A percentile compares a stretch with the other conserved stretches of the same genome.
Evolutionary conservation across 2,329 filamentous ascomycete genomes (phyloP).

Genomic region (Xylariaceae sp.): DNA sequence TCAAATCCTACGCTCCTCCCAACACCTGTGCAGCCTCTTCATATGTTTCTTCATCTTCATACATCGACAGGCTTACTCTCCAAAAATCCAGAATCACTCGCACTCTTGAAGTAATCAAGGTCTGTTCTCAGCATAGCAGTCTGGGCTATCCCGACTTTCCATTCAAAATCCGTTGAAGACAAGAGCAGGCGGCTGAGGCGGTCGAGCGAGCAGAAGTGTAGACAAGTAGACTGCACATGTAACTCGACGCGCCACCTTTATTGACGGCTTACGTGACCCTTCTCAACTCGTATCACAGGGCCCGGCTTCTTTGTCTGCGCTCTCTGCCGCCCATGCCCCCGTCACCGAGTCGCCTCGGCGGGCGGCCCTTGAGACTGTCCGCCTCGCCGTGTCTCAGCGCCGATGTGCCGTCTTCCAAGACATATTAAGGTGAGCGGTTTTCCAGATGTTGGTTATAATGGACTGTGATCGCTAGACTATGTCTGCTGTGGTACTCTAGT

Average conservation of each 20-base stretch:
- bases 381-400: constrained; percentile 28
- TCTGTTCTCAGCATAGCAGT: too few species aligned
- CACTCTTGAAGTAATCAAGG: too few species aligned
- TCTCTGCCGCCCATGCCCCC: constrained; percentile 19
- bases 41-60: too few species aligned
- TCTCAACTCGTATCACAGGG: neutral
- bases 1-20: too few species aligned
- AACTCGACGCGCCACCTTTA: neutral
- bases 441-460: constrained; percentile 10
- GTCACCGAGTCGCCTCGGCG: constrained; percentile 16
- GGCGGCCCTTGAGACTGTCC: constrained; percentile 28
- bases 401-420: constrained; percentile 26
- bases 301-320: constrained; percentile 13
- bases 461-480: constrained; percentile 1
- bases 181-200: too few species aligned
- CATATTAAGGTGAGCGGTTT: constrained; percentile 9
- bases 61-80: too few species aligned
- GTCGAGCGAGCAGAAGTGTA: too few species aligned
- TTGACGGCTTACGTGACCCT: neutral
- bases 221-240: neutral
- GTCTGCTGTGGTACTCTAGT: constrained; percentile 8
- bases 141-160: too few species aligned
- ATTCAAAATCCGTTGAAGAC: too few species aligned
- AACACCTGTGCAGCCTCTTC: too few species aligned
- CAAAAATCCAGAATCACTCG: too few species aligned